A percentile compares a stretch with the other conserved stretches of the same genome.
Conservation (phyloP, 495 filamentous ascomycete species). For the Neurospora sp. region DNA sequence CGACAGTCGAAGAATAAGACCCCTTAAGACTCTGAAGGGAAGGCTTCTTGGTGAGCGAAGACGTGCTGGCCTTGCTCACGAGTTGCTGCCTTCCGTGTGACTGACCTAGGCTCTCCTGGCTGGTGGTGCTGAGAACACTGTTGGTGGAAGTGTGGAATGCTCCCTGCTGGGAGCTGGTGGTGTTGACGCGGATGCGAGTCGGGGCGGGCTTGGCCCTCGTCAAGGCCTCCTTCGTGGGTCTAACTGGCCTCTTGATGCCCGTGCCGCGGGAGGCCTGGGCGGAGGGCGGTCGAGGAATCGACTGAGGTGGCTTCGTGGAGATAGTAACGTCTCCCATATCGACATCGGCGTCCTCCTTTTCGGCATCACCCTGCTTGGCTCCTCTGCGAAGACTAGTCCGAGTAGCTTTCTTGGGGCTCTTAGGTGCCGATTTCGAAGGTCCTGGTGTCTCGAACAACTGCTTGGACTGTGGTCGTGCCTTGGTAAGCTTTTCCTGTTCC, state of each 20-base stretch:
- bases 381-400: constrained; percentile 43
- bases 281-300: constrained; percentile 39
- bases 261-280: constrained; percentile 42
- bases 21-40: constrained; percentile 61
- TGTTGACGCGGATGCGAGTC: constrained; percentile 70
- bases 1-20: constrained; percentile 47
- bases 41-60: constrained; percentile 53
- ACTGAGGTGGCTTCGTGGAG: constrained; percentile 43
- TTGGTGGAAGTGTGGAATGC: constrained; percentile 49
- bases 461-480: constrained; percentile 3
- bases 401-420: constrained; percentile 30
- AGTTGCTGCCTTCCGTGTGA: constrained; percentile 22
- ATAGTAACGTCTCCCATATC: constrained; percentile 41
- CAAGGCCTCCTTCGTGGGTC: constrained; percentile 56
- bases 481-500: constrained; percentile 7
- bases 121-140: constrained; percentile 43
- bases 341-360: constrained; percentile 35
- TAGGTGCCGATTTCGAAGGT: constrained; percentile 14
- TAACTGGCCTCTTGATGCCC: constrained; percentile 53
- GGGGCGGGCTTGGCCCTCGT: constrained; percentile 64
- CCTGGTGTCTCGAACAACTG: constrained; percentile 15
- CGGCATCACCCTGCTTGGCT: constrained; percentile 29
- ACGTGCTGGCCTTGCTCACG: constrained; percentile 57
- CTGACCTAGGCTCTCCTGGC: constrained; percentile 49
- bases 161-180: constrained; percentile 51